Evolutionary conservation across 176 grass and related monocot species (phyloP), one percentile per base, ranked within the genome.

Genomic region (Otatea glauca): DNA sequence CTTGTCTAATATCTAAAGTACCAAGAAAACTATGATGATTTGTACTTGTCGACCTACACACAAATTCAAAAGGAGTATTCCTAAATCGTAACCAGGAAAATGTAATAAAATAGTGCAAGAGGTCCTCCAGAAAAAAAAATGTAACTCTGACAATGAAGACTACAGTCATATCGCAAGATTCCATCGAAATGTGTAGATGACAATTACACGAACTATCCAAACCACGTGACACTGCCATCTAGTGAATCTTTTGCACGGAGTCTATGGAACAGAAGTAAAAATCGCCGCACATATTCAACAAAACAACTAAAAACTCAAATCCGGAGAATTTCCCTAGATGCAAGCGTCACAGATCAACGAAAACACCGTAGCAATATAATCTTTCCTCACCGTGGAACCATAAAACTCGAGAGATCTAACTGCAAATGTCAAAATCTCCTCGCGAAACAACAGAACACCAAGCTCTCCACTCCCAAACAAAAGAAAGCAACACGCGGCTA

Each of bases 351-450:
- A 83, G 73, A 86, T 86, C 83, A 77, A 49, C 11, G 24, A 17
- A 6, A 42, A 18, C 18, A 18, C 29, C 20, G 1, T 18, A 18
- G 15, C 58, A 67, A 41, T 9, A 1, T 0, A 6, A 78, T 9
- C 14, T 38, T 34, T 8, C 20, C 35, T 2, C 14, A 42, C 1
- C 0, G 0, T 7, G 2, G 16, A 38, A 38, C n/a, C 79, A 0
- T 20, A 32, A 42, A 83, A 43, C 21, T 8, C 11, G 48, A 20
- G 74, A 90, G 84, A 90, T 90, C 88, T 83, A 65, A 23, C 2
- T 1, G 23, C 4, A 7, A 38, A 41, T 13, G 37, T 34, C 2
- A 27, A 55, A 89, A 86, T 79, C 20, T 63, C 34, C 9, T 17
- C 21, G 5, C 17, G n/a, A 70, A 81, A 81, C 35, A 44, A 53